Evolutionary conservation across 2,329 filamentous ascomycete species (phyloP).

Genomic region (Exophiala calicioides): DNA sequence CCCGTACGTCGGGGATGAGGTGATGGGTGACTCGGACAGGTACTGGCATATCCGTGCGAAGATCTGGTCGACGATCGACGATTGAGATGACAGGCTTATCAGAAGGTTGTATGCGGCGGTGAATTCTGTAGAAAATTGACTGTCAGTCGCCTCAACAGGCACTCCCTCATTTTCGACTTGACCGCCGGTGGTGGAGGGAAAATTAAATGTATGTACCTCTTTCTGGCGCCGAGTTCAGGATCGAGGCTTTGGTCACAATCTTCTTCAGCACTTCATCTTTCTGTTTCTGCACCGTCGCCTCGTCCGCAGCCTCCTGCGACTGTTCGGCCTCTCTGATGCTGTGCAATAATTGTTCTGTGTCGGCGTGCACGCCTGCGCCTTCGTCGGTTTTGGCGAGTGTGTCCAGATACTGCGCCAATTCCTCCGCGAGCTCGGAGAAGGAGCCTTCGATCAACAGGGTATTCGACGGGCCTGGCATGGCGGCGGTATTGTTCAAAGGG

Average conservation of each 20-base stretch:
- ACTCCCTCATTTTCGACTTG: not conserved
- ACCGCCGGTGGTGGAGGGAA: not conserved
- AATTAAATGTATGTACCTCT: constrained; percentile 63
- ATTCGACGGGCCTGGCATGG: constrained; percentile 62
- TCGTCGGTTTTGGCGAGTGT: constrained; percentile 69
- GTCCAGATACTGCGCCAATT: constrained; percentile 94
- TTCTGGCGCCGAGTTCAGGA: constrained; percentile 83
- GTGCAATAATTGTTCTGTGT: constrained; percentile 69
- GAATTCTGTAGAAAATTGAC: constrained; percentile 64
- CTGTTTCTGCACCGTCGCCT: constrained; percentile 49
- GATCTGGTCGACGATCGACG: constrained; percentile 79
- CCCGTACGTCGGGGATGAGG: constrained; percentile 81
- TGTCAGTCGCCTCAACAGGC: constrained; percentile 23
- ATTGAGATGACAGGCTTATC: constrained; percentile 87
- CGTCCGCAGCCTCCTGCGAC: constrained; percentile 48
- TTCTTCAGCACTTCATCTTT: constrained; percentile 85
- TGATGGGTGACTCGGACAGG: constrained; percentile 76
- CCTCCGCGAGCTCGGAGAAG: constrained; percentile 88
- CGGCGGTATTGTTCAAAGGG: constrained; percentile 8
- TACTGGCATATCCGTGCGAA: constrained; percentile 86
- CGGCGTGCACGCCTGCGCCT: constrained; percentile 55
- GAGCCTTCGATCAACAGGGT: constrained; percentile 80
- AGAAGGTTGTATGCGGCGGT: constrained; percentile 95
- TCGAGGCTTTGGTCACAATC: constrained; percentile 75
- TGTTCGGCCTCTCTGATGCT: constrained; percentile 56